Conservation (phyloP, 2,329 filamentous ascomycete genomes). For the Colletotrichum tanaceti region DNA sequence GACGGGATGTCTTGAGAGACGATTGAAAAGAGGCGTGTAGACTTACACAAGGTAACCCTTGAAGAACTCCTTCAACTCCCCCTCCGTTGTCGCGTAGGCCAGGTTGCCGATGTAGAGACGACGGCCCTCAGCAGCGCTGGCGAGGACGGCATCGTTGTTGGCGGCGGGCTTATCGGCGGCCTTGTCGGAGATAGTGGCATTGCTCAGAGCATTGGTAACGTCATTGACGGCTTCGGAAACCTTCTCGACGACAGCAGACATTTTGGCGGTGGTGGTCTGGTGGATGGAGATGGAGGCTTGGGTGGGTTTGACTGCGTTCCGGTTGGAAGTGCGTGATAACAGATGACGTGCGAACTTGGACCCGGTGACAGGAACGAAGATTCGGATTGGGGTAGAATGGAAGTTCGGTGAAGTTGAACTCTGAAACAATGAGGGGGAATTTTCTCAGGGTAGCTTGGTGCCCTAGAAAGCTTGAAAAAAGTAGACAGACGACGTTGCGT, state of each 20-base stretch:
- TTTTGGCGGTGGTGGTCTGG: constrained; percentile 66
- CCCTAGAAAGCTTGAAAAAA: constrained; percentile 72
- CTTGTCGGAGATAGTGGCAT: constrained; percentile 75
- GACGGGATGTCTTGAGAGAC: neutral
- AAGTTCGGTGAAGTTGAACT: constrained; percentile 67
- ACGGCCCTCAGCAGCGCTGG: constrained; percentile 98
- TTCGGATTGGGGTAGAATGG: constrained; percentile 58
- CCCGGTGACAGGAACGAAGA: constrained; percentile 53
- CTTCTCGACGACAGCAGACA: constrained; percentile 86
- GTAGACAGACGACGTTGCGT: constrained; percentile 60
- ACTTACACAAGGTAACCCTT: constrained; percentile 99
- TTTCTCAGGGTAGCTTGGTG: constrained; percentile 86
- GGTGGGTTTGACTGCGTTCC: constrained; percentile 48
- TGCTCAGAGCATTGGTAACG: constrained; percentile 79
- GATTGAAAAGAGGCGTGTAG: constrained; percentile 16
- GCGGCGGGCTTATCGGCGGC: constrained; percentile 60
- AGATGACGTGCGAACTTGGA: constrained; percentile 56
- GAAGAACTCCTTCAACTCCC: constrained; percentile 99
- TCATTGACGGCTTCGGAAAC: constrained; percentile 77
- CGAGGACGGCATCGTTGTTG: constrained; percentile 90
- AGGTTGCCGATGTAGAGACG: constrained; percentile 99
- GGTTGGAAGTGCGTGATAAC: constrained; percentile 61
- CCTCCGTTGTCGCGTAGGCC: constrained; percentile 99
- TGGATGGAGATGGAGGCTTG: constrained; percentile 51
- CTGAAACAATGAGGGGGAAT: constrained; percentile 78